phyloP scores from a whole-genome alignment of 768 basidiomycete species.

The Trametes sanguinea region DNA sequence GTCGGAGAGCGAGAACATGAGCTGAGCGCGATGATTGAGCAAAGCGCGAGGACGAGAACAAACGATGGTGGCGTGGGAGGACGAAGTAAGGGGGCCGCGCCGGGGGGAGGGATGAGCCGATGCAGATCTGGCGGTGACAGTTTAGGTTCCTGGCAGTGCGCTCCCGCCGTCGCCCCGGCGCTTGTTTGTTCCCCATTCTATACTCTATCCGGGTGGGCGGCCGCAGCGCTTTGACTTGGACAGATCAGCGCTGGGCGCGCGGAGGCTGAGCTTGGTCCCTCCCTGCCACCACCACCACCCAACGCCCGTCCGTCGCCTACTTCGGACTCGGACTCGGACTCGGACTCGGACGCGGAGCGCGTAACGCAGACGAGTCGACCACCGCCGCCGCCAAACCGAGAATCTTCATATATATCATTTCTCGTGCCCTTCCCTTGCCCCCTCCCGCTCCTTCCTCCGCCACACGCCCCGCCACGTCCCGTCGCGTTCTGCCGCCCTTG shows the following conservation, averaged over 20 bases:
- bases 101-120: slow-evolving; percentile 1
- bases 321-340: neutral
- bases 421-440: neutral
- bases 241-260: no score
- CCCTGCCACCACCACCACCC: no score
- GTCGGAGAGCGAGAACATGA: no score
- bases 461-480: neutral
- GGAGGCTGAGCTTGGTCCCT: no score
- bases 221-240: neutral
- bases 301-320: no score
- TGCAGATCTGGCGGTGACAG: neutral
- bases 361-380: neutral
- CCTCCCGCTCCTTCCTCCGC: neutral
- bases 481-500: neutral
- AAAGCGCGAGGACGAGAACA: neutral
- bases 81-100: neutral
- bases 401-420: neutral
- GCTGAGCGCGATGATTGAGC: no score
- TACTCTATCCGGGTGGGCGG: neutral
- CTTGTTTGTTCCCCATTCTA: neutral
- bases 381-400: neutral
- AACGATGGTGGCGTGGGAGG: neutral
- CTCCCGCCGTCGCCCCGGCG: neutral
- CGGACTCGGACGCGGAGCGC: neutral
- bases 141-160: neutral